A percentile compares a stretch with the other conserved stretches of the same genome.
Evolutionary conservation across 1,284 basidiomycete species (phyloP).

Genomic region (Rhodotorula sp.): DNA sequence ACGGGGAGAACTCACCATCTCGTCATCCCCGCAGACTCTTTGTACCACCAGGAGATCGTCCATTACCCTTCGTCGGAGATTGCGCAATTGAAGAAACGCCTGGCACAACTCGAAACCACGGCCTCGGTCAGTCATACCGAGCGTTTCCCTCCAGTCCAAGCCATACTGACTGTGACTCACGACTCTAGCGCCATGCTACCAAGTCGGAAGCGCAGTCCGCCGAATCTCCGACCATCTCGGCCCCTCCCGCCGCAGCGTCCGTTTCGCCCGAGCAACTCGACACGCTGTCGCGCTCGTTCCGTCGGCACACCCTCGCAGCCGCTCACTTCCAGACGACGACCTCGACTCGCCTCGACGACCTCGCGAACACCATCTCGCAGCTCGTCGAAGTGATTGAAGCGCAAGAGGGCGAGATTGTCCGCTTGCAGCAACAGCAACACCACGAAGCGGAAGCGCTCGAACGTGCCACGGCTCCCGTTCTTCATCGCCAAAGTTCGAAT

Average conservation of each 20-base stretch:
- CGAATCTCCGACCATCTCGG: constrained; percentile 40
- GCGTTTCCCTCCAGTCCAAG: neutral
- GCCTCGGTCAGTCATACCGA: constrained; percentile 23
- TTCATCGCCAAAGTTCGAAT: neutral
- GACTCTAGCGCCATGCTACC: neutral
- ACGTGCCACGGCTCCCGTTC: neutral
- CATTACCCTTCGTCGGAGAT: constrained; percentile 41
- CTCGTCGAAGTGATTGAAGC: constrained; percentile 12
- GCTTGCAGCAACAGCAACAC: constrained; percentile 15
- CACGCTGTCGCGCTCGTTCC: constrained; percentile 47
- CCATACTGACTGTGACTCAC: neutral
- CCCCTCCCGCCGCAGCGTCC: constrained; percentile 46
- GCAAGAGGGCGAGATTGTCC: constrained; percentile 1
- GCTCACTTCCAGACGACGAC: neutral
- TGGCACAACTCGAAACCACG: constrained; percentile 47
- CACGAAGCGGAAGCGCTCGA: constrained; percentile 13
- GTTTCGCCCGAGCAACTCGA: constrained; percentile 47
- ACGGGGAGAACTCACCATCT: too few species aligned
- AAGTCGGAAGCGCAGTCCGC: constrained; percentile 8
- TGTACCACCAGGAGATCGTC: constrained; percentile 37
- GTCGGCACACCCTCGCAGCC: constrained; percentile 36
- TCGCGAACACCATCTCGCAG: constrained; percentile 11
- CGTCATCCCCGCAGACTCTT: constrained; percentile 23
- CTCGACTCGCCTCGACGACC: constrained; percentile 24
- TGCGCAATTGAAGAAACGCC: constrained; percentile 45